These are phyloP conservation scores for Spiromastix sp. DNA, from an alignment of 2,329 filamentous ascomycete species.

Conservation along the genomic window DNA sequence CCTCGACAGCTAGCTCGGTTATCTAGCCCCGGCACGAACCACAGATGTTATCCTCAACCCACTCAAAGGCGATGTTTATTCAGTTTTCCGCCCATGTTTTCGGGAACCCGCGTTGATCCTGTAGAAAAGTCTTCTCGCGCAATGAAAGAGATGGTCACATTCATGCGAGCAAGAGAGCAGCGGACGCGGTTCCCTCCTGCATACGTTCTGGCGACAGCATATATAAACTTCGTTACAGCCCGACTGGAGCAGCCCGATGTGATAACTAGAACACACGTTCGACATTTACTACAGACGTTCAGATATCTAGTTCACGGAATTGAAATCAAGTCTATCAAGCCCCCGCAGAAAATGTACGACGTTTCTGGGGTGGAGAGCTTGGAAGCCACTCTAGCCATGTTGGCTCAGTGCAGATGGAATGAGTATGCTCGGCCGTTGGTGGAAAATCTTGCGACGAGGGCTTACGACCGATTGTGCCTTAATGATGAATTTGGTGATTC, in stretches of 20 bases:
- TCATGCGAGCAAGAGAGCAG: too few relatives aligned
- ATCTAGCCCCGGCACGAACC: slow-evolving; percentile 21
- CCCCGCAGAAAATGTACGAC: slow-evolving; percentile 4
- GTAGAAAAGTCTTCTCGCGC: too few relatives aligned
- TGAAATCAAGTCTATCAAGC: slow-evolving; percentile 11
- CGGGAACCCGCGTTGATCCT: too few relatives aligned
- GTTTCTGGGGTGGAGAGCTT: slow-evolving; percentile 31
- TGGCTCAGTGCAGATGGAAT: slow-evolving; percentile 25
- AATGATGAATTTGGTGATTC: too few relatives aligned
- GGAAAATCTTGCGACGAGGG: slow-evolving; percentile 28
- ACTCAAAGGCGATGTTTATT: slow-evolving; percentile 50
- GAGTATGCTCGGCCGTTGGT: slow-evolving; percentile 28
- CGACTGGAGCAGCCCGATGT: slow-evolving; percentile 38
- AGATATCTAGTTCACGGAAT: slow-evolving; percentile 43
- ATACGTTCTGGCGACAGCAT: slow-evolving; percentile 55
- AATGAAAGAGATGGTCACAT: too few relatives aligned
- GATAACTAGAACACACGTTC: slow-evolving; percentile 58
- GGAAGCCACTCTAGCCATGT: slow-evolving; percentile 29
- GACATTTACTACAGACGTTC: slow-evolving; percentile 50
- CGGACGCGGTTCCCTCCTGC: slow-evolving; percentile 54
- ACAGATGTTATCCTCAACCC: slow-evolving; percentile 17
- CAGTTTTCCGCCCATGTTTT: slow-evolving; percentile 41
- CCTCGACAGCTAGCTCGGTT: slow-evolving; percentile 23
- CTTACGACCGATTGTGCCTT: too few relatives aligned
- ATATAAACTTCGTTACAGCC: slow-evolving; percentile 52